A percentile compares a stretch with the other conserved stretches of the same genome.
phyloP scores from a whole-genome alignment of 106 monocot genomes.

The Dioscorea alata region DNA sequence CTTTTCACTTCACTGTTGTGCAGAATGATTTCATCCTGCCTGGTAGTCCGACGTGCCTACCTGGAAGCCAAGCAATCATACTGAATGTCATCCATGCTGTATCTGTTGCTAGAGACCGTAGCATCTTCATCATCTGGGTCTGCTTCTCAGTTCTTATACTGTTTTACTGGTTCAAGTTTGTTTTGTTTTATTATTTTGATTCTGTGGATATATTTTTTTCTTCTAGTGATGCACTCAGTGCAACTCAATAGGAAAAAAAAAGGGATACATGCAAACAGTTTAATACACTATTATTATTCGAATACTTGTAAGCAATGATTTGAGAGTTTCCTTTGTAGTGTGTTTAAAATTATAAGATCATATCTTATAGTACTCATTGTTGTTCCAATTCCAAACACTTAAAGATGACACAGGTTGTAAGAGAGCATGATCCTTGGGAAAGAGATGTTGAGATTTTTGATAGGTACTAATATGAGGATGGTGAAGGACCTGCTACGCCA shows the following conservation, averaged over 20 bases:
- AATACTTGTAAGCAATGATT: too few relatives aligned
- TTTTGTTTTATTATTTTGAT: background rate
- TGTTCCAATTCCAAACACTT: too few relatives aligned
- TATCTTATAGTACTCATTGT: too few relatives aligned
- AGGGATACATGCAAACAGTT: too few relatives aligned
- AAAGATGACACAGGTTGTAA: slow-evolving; percentile 53
- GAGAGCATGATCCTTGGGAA: slow-evolving; percentile 79
- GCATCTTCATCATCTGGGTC: slow-evolving; percentile 78
- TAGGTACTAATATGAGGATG: slow-evolving; percentile 54
- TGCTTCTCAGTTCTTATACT: background rate
- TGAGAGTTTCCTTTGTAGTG: too few relatives aligned
- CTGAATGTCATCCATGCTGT: slow-evolving; percentile 63
- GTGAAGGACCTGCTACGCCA: slow-evolving; percentile 61
- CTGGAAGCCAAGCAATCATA: slow-evolving; percentile 50
- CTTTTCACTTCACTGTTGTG: background rate
- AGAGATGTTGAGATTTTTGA: slow-evolving; percentile 88
- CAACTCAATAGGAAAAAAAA: too few relatives aligned
- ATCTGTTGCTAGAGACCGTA: slow-evolving; percentile 56
- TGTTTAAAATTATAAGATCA: too few relatives aligned
- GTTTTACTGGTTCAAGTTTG: background rate
- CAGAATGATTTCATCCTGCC: slow-evolving; percentile 89
- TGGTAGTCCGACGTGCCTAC: slow-evolving; percentile 48
- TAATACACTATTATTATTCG: too few relatives aligned
- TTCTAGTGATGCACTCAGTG: too few relatives aligned
- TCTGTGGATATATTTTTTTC: too few relatives aligned